Percentiles rank a stretch among this genome's conserved stretches.
phyloP scores from a whole-genome alignment of 257 asterid species.

The Knoxia roxburghii region DNA sequence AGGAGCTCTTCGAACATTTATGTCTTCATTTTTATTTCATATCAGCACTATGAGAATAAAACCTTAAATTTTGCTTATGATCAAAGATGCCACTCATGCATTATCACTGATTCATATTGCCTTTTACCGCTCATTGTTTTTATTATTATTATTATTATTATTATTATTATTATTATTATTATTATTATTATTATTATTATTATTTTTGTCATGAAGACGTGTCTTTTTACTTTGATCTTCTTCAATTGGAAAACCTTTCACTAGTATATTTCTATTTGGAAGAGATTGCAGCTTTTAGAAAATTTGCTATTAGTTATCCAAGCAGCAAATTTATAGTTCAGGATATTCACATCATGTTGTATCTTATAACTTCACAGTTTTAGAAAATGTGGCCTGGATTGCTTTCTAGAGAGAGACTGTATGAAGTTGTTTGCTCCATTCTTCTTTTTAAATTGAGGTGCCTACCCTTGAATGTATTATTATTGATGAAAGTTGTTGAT shows the following conservation, averaged over 20 bases:
- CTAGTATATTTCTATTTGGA: background rate
- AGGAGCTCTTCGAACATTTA: background rate
- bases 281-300: background rate
- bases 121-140: background rate
- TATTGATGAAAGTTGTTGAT: background rate
- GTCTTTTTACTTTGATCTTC: constrained; percentile 3
- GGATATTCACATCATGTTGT: background rate
- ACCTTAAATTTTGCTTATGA: background rate
- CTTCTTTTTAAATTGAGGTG: background rate
- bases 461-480: background rate
- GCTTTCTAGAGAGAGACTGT: background rate
- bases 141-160: no score
- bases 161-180: no score
- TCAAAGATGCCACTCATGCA: background rate
- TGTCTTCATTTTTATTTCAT: background rate
- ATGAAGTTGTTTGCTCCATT: background rate
- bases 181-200: no score
- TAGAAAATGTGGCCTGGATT: background rate
- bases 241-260: background rate
- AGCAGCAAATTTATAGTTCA: background rate
- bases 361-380: background rate
- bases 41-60: background rate
- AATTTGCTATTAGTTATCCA: background rate
- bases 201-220: background rate
- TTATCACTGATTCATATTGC: background rate